Evolutionary conservation across 164 flowering plant genomes (phyloP).

Genomic region (Umbilicus rupestris): DNA sequence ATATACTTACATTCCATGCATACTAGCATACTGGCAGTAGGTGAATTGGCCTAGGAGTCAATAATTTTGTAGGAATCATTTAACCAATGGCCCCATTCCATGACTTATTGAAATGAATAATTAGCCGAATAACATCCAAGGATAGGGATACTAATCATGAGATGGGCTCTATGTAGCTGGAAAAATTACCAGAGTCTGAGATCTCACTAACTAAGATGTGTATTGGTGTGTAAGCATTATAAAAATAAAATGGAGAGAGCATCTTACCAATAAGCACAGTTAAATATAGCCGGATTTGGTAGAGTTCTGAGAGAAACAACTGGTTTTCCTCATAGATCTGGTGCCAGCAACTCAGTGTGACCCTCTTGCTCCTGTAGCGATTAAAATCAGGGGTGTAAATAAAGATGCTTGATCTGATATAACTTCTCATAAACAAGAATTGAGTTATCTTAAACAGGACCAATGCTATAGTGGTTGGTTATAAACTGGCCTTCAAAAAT

Average conservation of each 20-base stretch:
- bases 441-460: background rate
- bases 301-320: slow-evolving; percentile 2
- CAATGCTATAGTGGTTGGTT: slow-evolving; percentile 1
- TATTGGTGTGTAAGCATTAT: background rate
- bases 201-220: background rate
- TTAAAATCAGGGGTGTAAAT: background rate
- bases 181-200: background rate
- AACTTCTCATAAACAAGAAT: background rate
- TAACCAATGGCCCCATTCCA: background rate
- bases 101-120: background rate
- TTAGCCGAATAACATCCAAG: background rate
- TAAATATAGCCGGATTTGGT: background rate
- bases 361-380: background rate
- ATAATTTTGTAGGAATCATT: background rate
- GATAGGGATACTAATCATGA: slow-evolving; percentile 3
- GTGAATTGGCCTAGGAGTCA: background rate
- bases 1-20: slow-evolving; percentile 80
- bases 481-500: background rate
- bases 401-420: background rate
- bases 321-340: background rate
- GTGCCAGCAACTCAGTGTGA: background rate
- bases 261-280: slow-evolving; percentile 1
- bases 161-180: background rate
- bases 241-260: background rate
- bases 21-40: slow-evolving; percentile 80